Base-by-base conservation (phyloP, 257 asterid genomes). In the Leonotis leonurus region DNA sequence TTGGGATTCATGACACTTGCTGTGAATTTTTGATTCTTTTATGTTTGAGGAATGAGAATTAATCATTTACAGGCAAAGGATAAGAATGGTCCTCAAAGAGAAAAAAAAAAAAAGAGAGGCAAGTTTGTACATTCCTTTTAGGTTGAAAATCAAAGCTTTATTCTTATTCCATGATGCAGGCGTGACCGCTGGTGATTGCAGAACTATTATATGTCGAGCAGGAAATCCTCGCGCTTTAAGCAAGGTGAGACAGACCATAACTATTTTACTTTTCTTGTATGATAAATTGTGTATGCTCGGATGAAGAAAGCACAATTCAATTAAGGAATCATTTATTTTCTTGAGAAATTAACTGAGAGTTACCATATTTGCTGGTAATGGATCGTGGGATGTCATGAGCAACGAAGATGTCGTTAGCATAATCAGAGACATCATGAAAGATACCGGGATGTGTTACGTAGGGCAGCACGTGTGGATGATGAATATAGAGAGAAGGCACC, bases 111-210 rank as follows among this genome's bases (percentile, higher is more conserved):
- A n/a, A n/a, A n/a, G n/a, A n/a, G n/a, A n/a, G n/a, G n/a, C n/a
- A n/a, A n/a, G n/a, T 33, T 45, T 56, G 14, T 69, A 21, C 11
- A 44, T 56, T 61, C 45, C 35, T 24, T n/a, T 39, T n/a, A n/a
- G n/a, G n/a, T n/a, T n/a, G n/a, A n/a, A n/a, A n/a, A n/a, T n/a
- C n/a, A n/a, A n/a, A n/a, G 13, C 11, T 35, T 35, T 35, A 35
- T 35, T 35, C 43, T 56, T n/a, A n/a, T n/a, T n/a, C n/a, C n/a
- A 51, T 29, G 40, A 30, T 76, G 60, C 85, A 91, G 98, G 98
- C 61, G 83, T 84, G 36, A 92, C 87, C 83, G 96, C 96, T 56
- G 99, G 99, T 11, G 99, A 92, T 64, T 86, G 99, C 87, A 80
- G 93, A 80, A 70, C 91, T 30, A 83, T 92, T 56, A 48, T 92